Percentiles rank a stretch among this genome's conserved stretches.
Conservation (phyloP, 768 basidiomycete species). For the Mycena leptocephala region DNA sequence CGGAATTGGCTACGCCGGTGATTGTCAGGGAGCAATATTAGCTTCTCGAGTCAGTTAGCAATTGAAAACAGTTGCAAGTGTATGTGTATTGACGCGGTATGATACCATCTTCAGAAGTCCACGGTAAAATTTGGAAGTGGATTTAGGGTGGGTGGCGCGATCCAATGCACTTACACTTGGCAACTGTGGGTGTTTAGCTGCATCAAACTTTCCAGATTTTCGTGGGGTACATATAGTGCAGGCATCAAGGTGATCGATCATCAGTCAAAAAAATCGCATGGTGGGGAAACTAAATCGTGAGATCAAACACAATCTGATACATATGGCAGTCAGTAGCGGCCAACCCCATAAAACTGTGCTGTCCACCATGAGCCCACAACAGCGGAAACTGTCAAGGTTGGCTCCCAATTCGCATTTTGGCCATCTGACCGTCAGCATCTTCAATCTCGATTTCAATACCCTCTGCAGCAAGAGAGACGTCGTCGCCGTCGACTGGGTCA, state of each 20-base stretch:
- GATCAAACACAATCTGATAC: background rate
- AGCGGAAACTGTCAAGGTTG: constrained; percentile 14
- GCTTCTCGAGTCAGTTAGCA: no score
- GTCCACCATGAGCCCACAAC: no score
- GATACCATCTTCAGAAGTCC: no score
- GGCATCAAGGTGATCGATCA: background rate
- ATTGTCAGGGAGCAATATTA: no score
- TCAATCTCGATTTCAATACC: constrained; percentile 78
- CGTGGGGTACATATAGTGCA: background rate
- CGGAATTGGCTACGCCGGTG: no score
- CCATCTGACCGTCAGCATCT: constrained; percentile 80
- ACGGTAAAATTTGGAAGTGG: no score
- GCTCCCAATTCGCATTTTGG: constrained; percentile 71
- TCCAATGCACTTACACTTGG: no score
- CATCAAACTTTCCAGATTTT: background rate
- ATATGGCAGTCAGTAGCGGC: background rate
- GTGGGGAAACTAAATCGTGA: background rate
- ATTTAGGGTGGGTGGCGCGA: no score
- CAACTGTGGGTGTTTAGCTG: no score
- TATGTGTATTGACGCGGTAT: no score
- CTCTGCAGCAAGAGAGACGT: constrained; percentile 53
- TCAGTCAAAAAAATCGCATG: background rate
- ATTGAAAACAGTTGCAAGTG: no score
- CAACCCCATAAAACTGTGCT: background rate
- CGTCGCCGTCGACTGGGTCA: constrained; percentile 45